Evolutionary conservation across 2,329 filamentous ascomycete species (phyloP).

Genomic region (Sporothrix dimorphospora): DNA sequence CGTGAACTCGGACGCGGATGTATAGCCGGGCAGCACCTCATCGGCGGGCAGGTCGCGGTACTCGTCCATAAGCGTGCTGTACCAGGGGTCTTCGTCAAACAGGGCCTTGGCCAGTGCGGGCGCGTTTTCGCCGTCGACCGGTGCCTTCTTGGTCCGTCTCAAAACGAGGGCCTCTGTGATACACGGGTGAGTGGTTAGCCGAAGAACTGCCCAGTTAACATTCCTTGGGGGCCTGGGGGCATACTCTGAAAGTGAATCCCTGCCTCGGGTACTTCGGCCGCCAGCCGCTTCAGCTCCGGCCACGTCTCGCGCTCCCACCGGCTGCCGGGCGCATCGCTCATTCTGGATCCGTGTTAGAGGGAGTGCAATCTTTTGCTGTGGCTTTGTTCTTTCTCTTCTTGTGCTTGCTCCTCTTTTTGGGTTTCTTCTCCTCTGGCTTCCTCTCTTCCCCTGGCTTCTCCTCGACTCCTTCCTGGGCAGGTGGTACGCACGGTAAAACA

Average conservation of each 20-base stretch:
- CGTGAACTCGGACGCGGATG: conserved; percentile 75
- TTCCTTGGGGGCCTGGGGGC: neutral
- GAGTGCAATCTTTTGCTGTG: neutral
- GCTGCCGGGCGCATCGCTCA: conserved; percentile 48
- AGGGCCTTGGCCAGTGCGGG: conserved; percentile 62
- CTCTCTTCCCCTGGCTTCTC: too few species aligned
- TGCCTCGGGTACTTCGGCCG: conserved; percentile 70
- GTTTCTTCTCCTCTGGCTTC: neutral
- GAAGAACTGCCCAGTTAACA: neutral
- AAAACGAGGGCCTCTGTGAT: conserved; percentile 54
- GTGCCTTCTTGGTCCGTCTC: conserved; percentile 60
- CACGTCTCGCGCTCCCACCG: conserved; percentile 67
- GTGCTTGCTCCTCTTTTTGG: neutral
- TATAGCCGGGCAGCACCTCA: conserved; percentile 65
- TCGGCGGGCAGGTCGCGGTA: conserved; percentile 63
- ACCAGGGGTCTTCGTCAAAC: conserved; percentile 72
- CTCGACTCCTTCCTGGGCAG: neutral
- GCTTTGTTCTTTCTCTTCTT: neutral
- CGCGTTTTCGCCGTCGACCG: conserved; percentile 44
- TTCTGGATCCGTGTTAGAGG: conserved; percentile 40
- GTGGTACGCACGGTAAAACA: conserved; percentile 66
- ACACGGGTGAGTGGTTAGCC: neutral
- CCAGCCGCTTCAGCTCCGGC: conserved; percentile 62
- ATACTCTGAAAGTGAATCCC: conserved; percentile 78
- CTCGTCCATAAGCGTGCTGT: conserved; percentile 69